phyloP scores from a whole-genome alignment of 495 filamentous ascomycete genomes.

The Aspergillus coremiiformis region DNA sequence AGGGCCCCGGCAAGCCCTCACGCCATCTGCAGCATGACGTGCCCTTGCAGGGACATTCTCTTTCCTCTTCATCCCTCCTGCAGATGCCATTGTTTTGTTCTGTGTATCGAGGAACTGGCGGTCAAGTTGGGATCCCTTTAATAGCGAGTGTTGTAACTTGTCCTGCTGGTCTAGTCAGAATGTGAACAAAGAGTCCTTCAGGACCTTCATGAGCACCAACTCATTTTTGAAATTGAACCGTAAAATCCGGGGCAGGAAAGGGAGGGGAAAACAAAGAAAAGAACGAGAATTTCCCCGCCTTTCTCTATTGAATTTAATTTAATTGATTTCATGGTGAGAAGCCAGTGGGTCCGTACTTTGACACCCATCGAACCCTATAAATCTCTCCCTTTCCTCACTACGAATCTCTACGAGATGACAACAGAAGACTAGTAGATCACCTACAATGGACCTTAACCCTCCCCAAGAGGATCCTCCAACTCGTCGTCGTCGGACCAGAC shows the following conservation, averaged over 20 bases:
- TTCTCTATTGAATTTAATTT: too few relatives aligned
- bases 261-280: not conserved
- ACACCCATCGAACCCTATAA: too few relatives aligned
- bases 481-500: not conserved
- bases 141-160: not conserved
- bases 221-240: too few relatives aligned
- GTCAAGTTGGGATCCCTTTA: not conserved
- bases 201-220: too few relatives aligned
- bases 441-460: not conserved
- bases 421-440: not conserved
- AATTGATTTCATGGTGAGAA: too few relatives aligned
- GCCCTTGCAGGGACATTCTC: not conserved
- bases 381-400: too few relatives aligned
- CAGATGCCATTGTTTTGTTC: not conserved
- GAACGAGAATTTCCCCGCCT: not conserved
- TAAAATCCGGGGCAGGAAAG: not conserved
- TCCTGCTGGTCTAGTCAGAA: not conserved
- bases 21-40: not conserved
- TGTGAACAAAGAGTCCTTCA: too few relatives aligned
- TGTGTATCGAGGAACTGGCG: not conserved
- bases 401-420: too few relatives aligned
- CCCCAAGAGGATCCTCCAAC: not conserved
- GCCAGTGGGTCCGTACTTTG: not conserved
- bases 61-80: not conserved
- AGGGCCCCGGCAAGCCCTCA: not conserved